phyloP scores from a whole-genome alignment of 805 yeast species.

The Grigorovia jiainica region DNA sequence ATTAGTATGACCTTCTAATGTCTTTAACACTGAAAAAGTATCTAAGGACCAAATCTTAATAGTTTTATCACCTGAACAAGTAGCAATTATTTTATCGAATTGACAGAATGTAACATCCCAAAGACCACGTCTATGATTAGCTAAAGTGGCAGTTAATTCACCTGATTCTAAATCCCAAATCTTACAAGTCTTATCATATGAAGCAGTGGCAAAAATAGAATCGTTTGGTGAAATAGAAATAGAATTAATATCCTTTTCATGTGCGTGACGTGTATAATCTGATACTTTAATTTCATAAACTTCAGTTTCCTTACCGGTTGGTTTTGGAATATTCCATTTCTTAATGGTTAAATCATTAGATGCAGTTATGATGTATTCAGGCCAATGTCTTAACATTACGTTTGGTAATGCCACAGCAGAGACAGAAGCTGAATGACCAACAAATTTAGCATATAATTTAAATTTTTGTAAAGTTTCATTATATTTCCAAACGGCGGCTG shows the following conservation, averaged over 20 bases:
- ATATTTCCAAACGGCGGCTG: conserved; percentile 75
- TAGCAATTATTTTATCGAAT: conserved; percentile 65
- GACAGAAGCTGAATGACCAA: conserved; percentile 82
- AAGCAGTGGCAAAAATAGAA: conserved; percentile 80
- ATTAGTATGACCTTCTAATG: conserved; percentile 91
- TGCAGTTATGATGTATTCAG: conserved; percentile 71
- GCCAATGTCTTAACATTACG: conserved; percentile 35
- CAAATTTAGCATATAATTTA: conserved; percentile 48
- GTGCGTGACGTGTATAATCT: conserved; percentile 89
- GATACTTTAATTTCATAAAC: conserved; percentile 44
- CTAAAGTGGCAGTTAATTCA: conserved; percentile 72
- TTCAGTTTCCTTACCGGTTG: conserved; percentile 12
- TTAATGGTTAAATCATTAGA: conserved; percentile 79
- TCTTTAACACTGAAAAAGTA: conserved; percentile 65
- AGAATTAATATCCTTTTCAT: conserved; percentile 90
- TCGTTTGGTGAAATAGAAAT: conserved; percentile 88
- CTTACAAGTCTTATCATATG: conserved; percentile 87
- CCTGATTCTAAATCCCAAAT: conserved; percentile 84
- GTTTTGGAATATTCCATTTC: conserved; percentile 67
- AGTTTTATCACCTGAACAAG: conserved; percentile 91
- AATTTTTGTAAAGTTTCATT: conserved; percentile 35
- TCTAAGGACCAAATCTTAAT: conserved; percentile 79
- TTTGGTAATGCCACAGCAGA: conserved; percentile 74
- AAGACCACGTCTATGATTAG: conserved; percentile 89
- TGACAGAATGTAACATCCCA: conserved; percentile 85